Base-by-base conservation (phyloP, 1,139 yeast genomes). In the Pichia sp. region DNA sequence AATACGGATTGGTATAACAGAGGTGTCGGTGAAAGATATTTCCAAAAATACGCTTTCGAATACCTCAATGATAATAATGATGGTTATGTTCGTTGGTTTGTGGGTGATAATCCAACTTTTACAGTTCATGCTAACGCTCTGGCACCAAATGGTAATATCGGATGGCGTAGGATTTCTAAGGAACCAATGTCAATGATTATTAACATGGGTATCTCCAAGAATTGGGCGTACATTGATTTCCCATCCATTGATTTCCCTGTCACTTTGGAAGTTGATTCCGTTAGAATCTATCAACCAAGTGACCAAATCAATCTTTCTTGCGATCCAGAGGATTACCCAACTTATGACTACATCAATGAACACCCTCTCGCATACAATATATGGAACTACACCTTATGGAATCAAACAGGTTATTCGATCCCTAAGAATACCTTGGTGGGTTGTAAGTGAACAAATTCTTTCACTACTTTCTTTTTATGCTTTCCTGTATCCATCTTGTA, bases 11-110 rank as follows among this genome's bases (percentile, higher is more conserved):
- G 84, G 83, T 75, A 74, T 52, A 69, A 74, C 49, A 50, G 52
- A 38, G 78, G 77, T 33, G 63, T 53, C 5, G 56, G 51, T 12
- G 39, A 38, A 13, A 43, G 48, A 29, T 31, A 41, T 22, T 91
- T 64, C 66, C 97, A 91, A 59, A 69, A 66, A 28, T 87, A 72
- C 53, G 91, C 85, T 1, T 77, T 72, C 48, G 96, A 88, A 59
- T 86, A 81, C 53, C 54, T 75, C 44, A 78, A 82, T 53, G 91
- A 80, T 54, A 60, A 70, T 44, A 62, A 62, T 20, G 58, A 64
- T 32, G 96, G 96, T 4, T 87, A 85, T 56, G 66, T 81, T 45
- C 72, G 79, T 35, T 88, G 96, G 96, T 80, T 71, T 48, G 70
- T 74, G 14, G 82, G 82, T 24, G 63, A 66, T 31, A 62, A 66